Evolutionary conservation across 805 yeast species (phyloP).

Genomic region (Scheffersomyces ergatensis): DNA sequence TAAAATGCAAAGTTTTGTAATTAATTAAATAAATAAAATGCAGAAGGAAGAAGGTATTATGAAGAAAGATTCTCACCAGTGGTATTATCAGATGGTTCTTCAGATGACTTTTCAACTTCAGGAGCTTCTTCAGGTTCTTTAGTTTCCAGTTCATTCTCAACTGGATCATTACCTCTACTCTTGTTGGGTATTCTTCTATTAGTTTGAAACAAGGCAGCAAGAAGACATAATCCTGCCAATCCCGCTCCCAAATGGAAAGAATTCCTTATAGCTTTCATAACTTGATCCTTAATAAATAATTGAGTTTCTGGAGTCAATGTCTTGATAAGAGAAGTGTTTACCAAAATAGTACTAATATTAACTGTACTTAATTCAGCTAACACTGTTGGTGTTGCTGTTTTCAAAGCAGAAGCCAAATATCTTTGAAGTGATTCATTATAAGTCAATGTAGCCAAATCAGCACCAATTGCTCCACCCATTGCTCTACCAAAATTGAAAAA

Average conservation of each 20-base stretch:
- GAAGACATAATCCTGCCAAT: constrained; percentile 23
- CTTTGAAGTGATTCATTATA: constrained; percentile 2
- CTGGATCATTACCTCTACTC: background rate
- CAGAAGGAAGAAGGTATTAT: no score
- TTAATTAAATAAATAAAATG: no score
- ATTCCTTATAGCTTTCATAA: constrained; percentile 35
- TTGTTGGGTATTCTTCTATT: constrained; percentile 21
- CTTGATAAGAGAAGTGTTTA: background rate
- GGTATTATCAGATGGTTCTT: no score
- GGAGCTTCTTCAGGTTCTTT: background rate
- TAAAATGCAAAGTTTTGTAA: no score
- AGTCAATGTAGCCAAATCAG: constrained; percentile 13
- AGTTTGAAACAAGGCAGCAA: constrained; percentile 30
- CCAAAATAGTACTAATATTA: background rate
- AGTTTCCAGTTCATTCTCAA: background rate
- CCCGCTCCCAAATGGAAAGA: constrained; percentile 40
- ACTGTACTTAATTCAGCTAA: background rate
- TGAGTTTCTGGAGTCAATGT: constrained; percentile 13
- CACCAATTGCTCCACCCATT: constrained; percentile 44
- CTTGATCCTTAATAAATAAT: constrained; percentile 14
- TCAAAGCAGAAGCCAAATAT: background rate
- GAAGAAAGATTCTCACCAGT: no score
- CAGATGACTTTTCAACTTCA: no score
- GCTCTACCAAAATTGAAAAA: constrained; percentile 41
- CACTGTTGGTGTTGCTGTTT: background rate